phyloP scores from a whole-genome alignment of 75 land plant species.

The Chamaecyparis obtusa region DNA sequence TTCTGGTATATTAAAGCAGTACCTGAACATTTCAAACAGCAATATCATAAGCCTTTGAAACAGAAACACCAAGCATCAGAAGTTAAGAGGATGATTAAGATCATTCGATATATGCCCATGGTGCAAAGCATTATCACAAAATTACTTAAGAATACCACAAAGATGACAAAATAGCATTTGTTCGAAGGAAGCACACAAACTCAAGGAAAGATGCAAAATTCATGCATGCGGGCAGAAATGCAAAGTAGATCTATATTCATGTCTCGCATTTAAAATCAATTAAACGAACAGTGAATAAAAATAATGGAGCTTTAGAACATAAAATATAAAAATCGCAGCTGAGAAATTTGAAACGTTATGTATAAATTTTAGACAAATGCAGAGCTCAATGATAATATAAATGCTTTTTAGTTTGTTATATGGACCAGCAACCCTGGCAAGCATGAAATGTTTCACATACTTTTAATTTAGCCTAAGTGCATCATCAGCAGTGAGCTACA shows the following conservation, averaged over 20 bases:
- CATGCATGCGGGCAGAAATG: not conserved
- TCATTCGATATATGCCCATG: not conserved
- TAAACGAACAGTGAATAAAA: not conserved
- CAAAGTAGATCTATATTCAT: not conserved
- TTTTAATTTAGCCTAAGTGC: too few relatives aligned
- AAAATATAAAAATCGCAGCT: not conserved
- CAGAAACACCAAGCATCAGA: not conserved
- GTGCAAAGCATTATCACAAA: not conserved
- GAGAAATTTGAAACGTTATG: not conserved
- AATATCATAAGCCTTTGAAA: not conserved
- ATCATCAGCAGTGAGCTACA: too few relatives aligned
- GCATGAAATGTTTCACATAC: too few relatives aligned
- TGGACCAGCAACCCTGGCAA: too few relatives aligned
- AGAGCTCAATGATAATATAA: too few relatives aligned
- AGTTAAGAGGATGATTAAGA: not conserved
- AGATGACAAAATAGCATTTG: not conserved
- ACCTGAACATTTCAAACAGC: constrained; percentile 31
- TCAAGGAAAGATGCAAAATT: not conserved
- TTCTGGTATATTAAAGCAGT: constrained; percentile 66
- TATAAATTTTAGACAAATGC: too few relatives aligned
- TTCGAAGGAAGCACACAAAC: not conserved
- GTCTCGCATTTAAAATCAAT: not conserved
- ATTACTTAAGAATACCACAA: not conserved
- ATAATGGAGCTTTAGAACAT: not conserved
- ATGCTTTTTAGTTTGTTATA: too few relatives aligned